phyloP scores from a whole-genome alignment of 345 rosid genomes.

The Gossypium sturtianum region DNA sequence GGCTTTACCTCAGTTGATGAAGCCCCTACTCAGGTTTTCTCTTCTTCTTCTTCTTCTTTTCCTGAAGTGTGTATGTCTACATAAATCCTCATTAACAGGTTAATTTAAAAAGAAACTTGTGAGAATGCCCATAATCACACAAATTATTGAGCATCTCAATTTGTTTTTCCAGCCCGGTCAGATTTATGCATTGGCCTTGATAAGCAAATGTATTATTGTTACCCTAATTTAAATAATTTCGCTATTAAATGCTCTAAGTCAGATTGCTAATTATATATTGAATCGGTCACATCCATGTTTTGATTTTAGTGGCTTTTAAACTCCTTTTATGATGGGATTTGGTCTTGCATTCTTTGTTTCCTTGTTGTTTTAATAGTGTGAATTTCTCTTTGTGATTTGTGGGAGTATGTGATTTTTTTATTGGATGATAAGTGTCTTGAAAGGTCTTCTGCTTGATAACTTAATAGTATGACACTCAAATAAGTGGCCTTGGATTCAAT shows the following conservation, averaged over 20 bases:
- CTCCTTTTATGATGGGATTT: background rate
- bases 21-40: constrained; percentile 60
- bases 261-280: background rate
- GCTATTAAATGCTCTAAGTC: background rate
- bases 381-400: background rate
- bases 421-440: background rate
- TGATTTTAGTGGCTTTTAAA: background rate
- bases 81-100: background rate
- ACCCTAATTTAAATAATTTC: background rate
- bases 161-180: background rate
- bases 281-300: background rate
- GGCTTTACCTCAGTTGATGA: constrained; percentile 54
- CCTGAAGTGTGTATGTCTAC: background rate
- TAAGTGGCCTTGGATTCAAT: background rate
- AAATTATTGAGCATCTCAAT: background rate
- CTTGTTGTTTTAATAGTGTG: background rate
- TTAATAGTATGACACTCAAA: background rate
- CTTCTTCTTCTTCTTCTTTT: background rate
- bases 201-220: background rate
- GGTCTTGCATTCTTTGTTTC: background rate
- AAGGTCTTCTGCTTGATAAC: background rate
- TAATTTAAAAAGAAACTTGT: background rate
- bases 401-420: background rate
- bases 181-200: background rate
- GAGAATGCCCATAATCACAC: background rate